Evolutionary conservation across 176 grass and related monocot species (phyloP), one percentile per base, ranked within the genome.

Genomic region (Oryza officinalis): DNA sequence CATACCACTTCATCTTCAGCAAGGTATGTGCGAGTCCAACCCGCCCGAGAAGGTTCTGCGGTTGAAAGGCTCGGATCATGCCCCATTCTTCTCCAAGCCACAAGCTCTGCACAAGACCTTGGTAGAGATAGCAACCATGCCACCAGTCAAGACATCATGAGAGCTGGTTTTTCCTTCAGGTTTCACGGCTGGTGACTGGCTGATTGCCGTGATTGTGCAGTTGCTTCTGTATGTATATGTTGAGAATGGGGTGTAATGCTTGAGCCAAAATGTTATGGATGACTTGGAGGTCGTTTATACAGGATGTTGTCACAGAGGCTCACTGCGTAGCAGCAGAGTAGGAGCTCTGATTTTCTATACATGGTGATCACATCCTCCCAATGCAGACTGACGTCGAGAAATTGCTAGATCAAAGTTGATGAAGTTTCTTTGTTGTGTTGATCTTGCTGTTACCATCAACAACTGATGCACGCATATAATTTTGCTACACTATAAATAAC

Each of bases 31-130:
- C 10, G 30, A 50, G 23, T 14, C 66, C 32, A 89, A 86, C 78
- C 93, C 91, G 1, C 93, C 96, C 0, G 96, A 99, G 81, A 99
- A 90, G 71, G 67, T 90, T 60, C 78, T 99, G 50, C 90, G 89
- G 65, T n/a, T 99, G 71, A 99, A 96, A 79, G 89, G 93, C 15
- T 84, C 96, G 0, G 96, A 99, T 77, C 96, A 96, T 46, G 91
- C 96, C 0, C 96, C 96, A 14, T 99, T 99, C 91, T 99, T 99
- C 87, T 99, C 96, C 3, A 99, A 90, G 86, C 96, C 96, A 0
- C 96, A 94, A 65, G 93, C 93, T 46, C 83, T 99, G 70, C 91
- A 99, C 87, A 99, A 86, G 60, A 27, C 91, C 0, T 81, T 99
- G 6, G 89, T 94, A 27, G 96, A 99, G 86, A 89, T 99, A 25